These are phyloP conservation scores for Psidium friedrichsthalianum DNA, from an alignment of 345 rosid species.

Conservation along the genomic window DNA sequence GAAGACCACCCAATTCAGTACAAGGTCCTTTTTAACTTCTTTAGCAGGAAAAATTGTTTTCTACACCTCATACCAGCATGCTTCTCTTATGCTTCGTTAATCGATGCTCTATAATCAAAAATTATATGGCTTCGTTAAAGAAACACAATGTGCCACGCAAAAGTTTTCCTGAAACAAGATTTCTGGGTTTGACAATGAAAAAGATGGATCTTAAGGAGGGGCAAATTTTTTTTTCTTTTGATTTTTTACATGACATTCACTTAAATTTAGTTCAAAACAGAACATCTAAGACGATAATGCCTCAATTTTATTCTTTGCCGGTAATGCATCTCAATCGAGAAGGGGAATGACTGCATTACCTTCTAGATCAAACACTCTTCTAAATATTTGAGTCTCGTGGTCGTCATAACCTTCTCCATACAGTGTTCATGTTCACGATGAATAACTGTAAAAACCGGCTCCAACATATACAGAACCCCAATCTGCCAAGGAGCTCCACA, in stretches of 20 bases:
- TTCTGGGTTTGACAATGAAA: background rate
- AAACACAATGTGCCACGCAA: background rate
- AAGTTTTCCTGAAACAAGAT: background rate
- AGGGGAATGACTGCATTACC: conserved; percentile 19
- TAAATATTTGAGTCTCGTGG: conserved; percentile 62
- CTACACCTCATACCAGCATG: background rate
- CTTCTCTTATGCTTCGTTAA: background rate
- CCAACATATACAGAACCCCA: conserved; percentile 60
- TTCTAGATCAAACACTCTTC: conserved; percentile 74
- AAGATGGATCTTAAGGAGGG: background rate
- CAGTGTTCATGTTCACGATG: conserved; percentile 54
- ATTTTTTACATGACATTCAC: background rate
- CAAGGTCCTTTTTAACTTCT: background rate
- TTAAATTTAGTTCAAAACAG: background rate
- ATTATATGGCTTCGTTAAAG: background rate
- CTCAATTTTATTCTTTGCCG: background rate
- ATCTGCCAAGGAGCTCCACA: conserved; percentile 68
- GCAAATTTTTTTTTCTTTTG: background rate
- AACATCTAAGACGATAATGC: background rate
- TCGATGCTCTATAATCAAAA: background rate
- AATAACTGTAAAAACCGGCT: conserved; percentile 76
- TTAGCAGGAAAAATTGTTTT: background rate
- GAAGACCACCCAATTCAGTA: background rate
- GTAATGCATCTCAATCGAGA: background rate
- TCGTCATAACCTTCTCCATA: conserved; percentile 86